Evolutionary conservation across 805 yeast species (phyloP).

Genomic region (Zygosaccharomyces siamensis): DNA sequence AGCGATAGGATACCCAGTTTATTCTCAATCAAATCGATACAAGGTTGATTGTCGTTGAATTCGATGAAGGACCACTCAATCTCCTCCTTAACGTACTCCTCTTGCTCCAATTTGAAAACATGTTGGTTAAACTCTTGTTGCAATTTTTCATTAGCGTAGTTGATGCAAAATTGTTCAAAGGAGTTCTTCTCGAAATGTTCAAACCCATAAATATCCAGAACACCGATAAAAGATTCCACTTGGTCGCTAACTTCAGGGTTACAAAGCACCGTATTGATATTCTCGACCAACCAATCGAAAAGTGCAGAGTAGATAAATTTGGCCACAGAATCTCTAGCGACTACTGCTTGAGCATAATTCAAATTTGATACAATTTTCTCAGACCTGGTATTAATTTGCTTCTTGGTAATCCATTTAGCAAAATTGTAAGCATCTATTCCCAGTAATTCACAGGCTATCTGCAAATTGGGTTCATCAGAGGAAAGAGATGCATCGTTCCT

Average conservation of each 20-base stretch:
- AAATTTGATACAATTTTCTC: constrained; percentile 86
- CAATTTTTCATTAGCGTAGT: constrained; percentile 93
- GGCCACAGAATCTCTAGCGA: constrained; percentile 93
- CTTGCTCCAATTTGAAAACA: constrained; percentile 95
- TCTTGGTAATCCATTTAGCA: constrained; percentile 89
- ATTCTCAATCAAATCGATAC: constrained; percentile 86
- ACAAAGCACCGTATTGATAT: constrained; percentile 75
- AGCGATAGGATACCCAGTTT: constrained; percentile 82
- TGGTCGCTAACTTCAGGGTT: constrained; percentile 58
- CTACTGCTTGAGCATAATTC: constrained; percentile 77
- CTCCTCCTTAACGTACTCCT: constrained; percentile 85
- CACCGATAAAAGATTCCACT: constrained; percentile 81
- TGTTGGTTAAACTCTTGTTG: constrained; percentile 98
- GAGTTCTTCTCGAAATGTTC: constrained; percentile 94
- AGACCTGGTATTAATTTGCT: constrained; percentile 86
- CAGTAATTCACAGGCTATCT: constrained; percentile 76
- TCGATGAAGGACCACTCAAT: constrained; percentile 97
- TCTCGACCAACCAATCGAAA: constrained; percentile 91
- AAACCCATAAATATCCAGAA: constrained; percentile 94
- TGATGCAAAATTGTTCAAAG: constrained; percentile 95
- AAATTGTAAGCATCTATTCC: constrained; percentile 72
- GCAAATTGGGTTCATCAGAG: constrained; percentile 80
- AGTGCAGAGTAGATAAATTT: constrained; percentile 87
- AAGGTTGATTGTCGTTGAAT: constrained; percentile 94
- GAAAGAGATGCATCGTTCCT: constrained; percentile 78